phyloP scores from a whole-genome alignment of 345 rosid genomes.

The Corchorus olitorius region DNA sequence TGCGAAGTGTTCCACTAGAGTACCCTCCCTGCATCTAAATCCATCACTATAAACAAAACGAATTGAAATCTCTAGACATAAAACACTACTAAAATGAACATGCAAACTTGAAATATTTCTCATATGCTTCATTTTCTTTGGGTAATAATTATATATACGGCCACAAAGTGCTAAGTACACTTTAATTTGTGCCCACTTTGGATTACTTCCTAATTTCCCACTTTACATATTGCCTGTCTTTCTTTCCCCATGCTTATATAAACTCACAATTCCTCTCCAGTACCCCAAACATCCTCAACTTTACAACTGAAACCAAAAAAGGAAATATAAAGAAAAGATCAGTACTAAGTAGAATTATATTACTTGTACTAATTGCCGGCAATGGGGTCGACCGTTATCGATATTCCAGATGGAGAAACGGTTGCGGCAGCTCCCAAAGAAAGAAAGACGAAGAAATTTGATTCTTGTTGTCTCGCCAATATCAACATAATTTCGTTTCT shows the following conservation, averaged over 20 bases:
- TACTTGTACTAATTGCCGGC: not conserved
- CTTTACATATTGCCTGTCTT: not conserved
- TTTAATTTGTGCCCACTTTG: constrained; percentile 27
- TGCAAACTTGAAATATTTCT: not conserved
- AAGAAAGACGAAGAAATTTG: constrained; percentile 16
- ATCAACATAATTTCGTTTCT: constrained; percentile 21
- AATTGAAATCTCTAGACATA: not conserved
- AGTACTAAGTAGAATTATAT: not conserved
- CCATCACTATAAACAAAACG: not conserved
- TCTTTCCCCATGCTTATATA: not conserved
- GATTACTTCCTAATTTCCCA: not conserved
- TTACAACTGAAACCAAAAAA: not conserved
- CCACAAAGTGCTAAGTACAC: constrained; percentile 10
- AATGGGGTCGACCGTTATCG: constrained; percentile 47
- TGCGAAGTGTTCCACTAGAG: not conserved
- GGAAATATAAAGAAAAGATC: not conserved
- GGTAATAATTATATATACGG: not conserved
- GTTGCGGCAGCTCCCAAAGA: not conserved
- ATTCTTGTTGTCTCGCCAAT: constrained; percentile 1
- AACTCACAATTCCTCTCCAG: not conserved
- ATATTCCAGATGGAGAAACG: constrained; percentile 34
- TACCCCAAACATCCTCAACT: constrained; percentile 11
- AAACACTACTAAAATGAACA: not conserved
- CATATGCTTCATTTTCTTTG: constrained; percentile 13
- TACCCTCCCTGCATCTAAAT: too few relatives aligned